Conservation (phyloP, 2,329 filamentous ascomycete species). For the Botrytis aclada region DNA sequence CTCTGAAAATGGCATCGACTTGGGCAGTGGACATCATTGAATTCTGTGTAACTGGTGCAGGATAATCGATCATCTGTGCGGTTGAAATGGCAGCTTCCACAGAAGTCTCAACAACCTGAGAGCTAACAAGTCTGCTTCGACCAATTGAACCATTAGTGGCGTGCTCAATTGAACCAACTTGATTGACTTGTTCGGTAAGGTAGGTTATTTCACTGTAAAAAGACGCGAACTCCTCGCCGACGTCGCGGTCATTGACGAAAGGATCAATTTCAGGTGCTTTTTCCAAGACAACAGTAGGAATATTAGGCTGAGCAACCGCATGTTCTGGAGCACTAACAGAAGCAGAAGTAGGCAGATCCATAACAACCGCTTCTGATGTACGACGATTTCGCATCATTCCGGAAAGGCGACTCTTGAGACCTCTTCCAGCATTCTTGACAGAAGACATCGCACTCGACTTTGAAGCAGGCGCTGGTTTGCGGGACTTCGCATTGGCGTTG, state of each 20-base stretch:
- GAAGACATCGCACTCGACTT: not conserved
- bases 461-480: not conserved
- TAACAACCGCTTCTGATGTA: not conserved
- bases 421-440: slow-evolving; percentile 18
- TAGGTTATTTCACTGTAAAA: slow-evolving; percentile 1
- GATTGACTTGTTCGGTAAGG: not conserved
- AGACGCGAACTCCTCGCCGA: not conserved
- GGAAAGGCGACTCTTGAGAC: slow-evolving; percentile 12
- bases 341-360: no score
- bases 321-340: not conserved
- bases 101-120: no score
- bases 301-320: no score
- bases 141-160: not conserved
- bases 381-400: slow-evolving; percentile 5
- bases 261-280: not conserved
- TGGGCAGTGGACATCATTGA: not conserved
- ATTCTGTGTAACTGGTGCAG: not conserved
- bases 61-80: not conserved
- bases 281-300: not conserved
- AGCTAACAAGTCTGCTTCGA: not conserved
- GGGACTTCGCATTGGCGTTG: not conserved
- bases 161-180: not conserved
- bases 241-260: not conserved
- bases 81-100: not conserved
- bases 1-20: not conserved